Base-by-base conservation (phyloP, 371 early-diverging fungal genomes). In the Mortierella sp. region DNA sequence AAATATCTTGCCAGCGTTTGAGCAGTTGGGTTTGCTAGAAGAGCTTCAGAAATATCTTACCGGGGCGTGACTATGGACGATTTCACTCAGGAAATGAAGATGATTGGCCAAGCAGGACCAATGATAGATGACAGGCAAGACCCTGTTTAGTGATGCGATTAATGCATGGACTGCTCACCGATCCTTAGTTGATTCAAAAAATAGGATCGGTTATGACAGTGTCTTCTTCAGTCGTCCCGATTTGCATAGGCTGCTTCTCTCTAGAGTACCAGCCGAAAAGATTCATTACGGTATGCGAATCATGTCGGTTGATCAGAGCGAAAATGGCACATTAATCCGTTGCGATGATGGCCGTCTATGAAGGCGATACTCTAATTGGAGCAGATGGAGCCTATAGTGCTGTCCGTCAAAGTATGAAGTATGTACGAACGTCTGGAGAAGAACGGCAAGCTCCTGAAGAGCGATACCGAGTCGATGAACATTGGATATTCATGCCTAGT, bases 291-390 rank as follows among this genome's bases (percentile, higher is more conserved):
- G 43, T 23, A 72, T 60, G 9, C 59, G 58, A 19, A 45, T 65
- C 9, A n/a, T 54, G 1, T 53, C 65, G 0, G 40, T 60, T 9
- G 55, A 58, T 3, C 65, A 72, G 28, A 53, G 43, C 26, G 32
- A 49, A n/a, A 17, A 53, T 4, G 61, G 65, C 9, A 66, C 64
- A n/a, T 29, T 54, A 19, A 45, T 70, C 32, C 32, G 55, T 1
- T 53, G 59, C 26, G 32, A 43, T 1, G 59, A 71, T 23, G 60
- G 60, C 42, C 8, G 37, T 56, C 3, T 13, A 45, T n/a, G 43
- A 61, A n/a, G 71, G 71, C 29, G 69, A 69, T 22, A 69, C 61
- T 31, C 13, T 37, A 37, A 37, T 37, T 5, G 40, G 40, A 37
- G 40, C 40, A 37, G 40, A 37, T 37, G 40, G 28, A 61, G 56